Conservation (phyloP, 2,329 filamentous ascomycete genomes). For the Colletotrichum higginsianum region DNA sequence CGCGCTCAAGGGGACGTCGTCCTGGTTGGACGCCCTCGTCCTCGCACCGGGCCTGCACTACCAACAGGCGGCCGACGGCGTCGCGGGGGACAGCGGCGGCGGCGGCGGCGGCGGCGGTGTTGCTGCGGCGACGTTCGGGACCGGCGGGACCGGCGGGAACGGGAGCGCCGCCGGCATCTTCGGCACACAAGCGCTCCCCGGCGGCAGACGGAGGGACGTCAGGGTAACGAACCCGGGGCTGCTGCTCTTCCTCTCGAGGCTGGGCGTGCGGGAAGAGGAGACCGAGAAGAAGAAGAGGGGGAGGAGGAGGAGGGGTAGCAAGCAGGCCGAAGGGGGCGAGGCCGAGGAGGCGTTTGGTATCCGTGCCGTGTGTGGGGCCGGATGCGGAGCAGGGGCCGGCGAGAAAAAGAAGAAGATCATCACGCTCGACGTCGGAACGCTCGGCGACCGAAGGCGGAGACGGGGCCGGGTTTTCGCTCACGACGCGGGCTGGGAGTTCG, state of each 20-base stretch:
- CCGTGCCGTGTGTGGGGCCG: not conserved
- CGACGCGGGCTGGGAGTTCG: slow-evolving; percentile 53
- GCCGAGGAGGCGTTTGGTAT: slow-evolving; percentile 22
- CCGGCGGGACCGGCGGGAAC: slow-evolving; percentile 59
- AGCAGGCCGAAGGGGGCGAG: slow-evolving; percentile 36
- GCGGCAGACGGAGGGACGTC: slow-evolving; percentile 11
- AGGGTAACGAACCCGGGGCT: slow-evolving; percentile 54
- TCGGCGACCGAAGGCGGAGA: slow-evolving; percentile 40
- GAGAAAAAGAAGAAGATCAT: slow-evolving; percentile 5
- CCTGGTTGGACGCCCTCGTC: slow-evolving; percentile 69
- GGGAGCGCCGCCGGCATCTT: slow-evolving; percentile 25
- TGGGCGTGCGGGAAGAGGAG: slow-evolving; percentile 50
- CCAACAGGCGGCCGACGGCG: slow-evolving; percentile 69
- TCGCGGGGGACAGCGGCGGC: slow-evolving; percentile 54
- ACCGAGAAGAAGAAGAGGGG: slow-evolving; percentile 45
- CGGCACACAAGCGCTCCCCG: slow-evolving; percentile 21
- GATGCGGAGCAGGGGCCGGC: not conserved
- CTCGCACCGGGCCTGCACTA: slow-evolving; percentile 74
- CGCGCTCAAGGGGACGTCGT: slow-evolving; percentile 68
- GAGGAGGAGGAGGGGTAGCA: slow-evolving; percentile 51
- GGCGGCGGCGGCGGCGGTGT: slow-evolving; percentile 50
- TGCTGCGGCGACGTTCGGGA: slow-evolving; percentile 62
- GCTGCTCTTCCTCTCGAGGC: slow-evolving; percentile 51
- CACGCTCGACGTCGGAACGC: slow-evolving; percentile 45
- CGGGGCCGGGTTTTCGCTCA: slow-evolving; percentile 47